phyloP scores from a whole-genome alignment of 2,329 filamentous ascomycete genomes.

The Emericellopsis atlantica region DNA sequence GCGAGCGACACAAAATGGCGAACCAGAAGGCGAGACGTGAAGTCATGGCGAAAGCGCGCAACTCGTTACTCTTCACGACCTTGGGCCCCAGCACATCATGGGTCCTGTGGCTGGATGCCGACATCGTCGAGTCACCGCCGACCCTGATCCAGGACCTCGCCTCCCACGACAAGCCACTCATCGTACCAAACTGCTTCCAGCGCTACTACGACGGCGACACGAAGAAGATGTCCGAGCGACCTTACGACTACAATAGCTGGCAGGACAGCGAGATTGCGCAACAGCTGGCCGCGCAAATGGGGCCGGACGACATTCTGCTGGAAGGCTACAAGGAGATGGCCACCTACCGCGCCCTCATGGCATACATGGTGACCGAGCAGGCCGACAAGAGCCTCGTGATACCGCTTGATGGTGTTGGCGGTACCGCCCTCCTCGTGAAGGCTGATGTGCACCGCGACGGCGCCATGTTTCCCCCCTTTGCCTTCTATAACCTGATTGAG shows the following conservation, averaged over 20 bases:
- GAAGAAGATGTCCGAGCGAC: conserved; percentile 59
- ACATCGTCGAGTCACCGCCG: conserved; percentile 79
- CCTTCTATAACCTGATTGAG: conserved; percentile 95
- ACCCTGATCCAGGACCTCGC: conserved; percentile 87
- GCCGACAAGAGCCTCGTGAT: conserved; percentile 51
- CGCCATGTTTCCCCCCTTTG: conserved; percentile 94
- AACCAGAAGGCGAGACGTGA: conserved; percentile 80
- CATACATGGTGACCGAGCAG: conserved; percentile 53
- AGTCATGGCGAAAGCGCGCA: conserved; percentile 86
- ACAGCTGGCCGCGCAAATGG: conserved; percentile 67
- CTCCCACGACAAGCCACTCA: conserved; percentile 73
- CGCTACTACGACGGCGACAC: conserved; percentile 59
- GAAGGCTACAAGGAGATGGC: conserved; percentile 91
- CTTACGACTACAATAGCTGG: conserved; percentile 98
- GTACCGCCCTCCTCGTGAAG: conserved; percentile 85
- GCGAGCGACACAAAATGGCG: conserved; percentile 79
- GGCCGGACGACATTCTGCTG: conserved; percentile 78
- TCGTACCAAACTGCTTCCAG: conserved; percentile 94
- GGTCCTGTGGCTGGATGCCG: conserved; percentile 92
- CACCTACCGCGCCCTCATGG: conserved; percentile 87
- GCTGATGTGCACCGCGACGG: conserved; percentile 94
- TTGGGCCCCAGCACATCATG: conserved; percentile 83
- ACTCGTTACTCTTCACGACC: conserved; percentile 90
- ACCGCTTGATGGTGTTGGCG: conserved; percentile 82
- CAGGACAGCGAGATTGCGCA: conserved; percentile 74